phyloP scores from a whole-genome alignment of 75 land plant genomes.

The Chamaecyparis obtusa region DNA sequence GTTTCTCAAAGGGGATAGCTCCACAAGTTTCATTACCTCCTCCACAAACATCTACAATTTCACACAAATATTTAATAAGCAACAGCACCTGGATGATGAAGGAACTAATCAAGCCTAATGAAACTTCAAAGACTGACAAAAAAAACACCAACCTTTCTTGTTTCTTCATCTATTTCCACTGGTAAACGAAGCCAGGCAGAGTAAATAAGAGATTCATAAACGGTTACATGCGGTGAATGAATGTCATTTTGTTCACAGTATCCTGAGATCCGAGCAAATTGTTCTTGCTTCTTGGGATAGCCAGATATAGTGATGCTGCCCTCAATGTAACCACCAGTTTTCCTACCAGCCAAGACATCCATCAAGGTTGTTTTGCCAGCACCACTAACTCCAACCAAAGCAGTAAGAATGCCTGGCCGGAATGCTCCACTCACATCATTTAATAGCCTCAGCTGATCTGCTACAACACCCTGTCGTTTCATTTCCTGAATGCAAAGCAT shows the following conservation, averaged over 20 bases:
- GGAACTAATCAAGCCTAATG: background rate
- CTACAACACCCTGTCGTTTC: slow-evolving; percentile 46
- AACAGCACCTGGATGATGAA: background rate
- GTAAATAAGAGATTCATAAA: slow-evolving; percentile 24
- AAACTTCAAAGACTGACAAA: background rate
- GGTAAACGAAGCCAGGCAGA: slow-evolving; percentile 27
- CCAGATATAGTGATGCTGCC: slow-evolving; percentile 35
- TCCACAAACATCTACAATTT: slow-evolving; percentile 20
- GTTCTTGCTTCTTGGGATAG: slow-evolving; percentile 21
- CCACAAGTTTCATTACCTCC: slow-evolving; percentile 24
- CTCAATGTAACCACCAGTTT: slow-evolving; percentile 29
- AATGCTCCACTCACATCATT: slow-evolving; percentile 60
- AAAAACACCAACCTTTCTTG: slow-evolving; percentile 2
- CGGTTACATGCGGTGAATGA: slow-evolving; percentile 22
- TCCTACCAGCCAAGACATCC: slow-evolving; percentile 12
- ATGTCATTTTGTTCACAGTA: slow-evolving; percentile 32
- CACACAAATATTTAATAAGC: background rate
- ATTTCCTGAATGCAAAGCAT: slow-evolving; percentile 45
- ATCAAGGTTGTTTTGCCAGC: slow-evolving; percentile 14
- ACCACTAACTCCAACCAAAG: slow-evolving; percentile 63
- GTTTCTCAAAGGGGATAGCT: slow-evolving; percentile 6
- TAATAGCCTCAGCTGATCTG: slow-evolving; percentile 48
- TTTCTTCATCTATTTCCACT: slow-evolving; percentile 9
- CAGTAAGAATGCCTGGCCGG: slow-evolving; percentile 69
- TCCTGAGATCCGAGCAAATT: slow-evolving; percentile 24